A percentile compares a stretch with the other conserved stretches of the same genome.
phyloP scores from a whole-genome alignment of 352 stramenopile species.

The Detonula confervacea region DNA sequence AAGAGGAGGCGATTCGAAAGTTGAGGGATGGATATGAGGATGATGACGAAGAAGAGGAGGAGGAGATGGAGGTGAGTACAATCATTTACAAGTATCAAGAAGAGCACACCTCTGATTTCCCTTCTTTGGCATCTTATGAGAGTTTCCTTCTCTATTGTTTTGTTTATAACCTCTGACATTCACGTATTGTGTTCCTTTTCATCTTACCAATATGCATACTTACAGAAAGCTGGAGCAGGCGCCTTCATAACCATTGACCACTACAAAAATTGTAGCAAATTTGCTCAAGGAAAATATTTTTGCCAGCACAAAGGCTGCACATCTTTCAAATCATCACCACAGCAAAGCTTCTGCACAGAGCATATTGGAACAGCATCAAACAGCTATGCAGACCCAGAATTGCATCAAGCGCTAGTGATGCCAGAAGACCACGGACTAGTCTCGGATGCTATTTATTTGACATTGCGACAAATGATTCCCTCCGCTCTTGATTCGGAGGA shows the following conservation, averaged over 20 bases:
- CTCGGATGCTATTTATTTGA: not conserved
- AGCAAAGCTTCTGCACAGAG: not conserved
- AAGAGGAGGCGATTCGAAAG: not conserved
- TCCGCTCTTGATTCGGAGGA: not conserved
- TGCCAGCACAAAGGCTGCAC: not conserved
- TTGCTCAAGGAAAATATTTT: not conserved
- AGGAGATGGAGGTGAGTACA: too few species aligned
- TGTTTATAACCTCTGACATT: too few species aligned
- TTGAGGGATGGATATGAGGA: not conserved
- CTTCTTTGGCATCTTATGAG: too few species aligned
- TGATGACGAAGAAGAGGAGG: not conserved
- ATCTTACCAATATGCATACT: too few species aligned
- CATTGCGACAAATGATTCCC: constrained; percentile 6
- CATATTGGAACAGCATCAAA: not conserved
- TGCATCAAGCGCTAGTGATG: not conserved
- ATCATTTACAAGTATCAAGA: too few species aligned
- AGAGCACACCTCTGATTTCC: too few species aligned
- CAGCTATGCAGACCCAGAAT: not conserved
- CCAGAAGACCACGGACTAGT: not conserved
- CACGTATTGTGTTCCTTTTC: not conserved
- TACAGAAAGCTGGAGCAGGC: not conserved
- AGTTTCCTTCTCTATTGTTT: too few species aligned
- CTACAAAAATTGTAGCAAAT: constrained; percentile 1
- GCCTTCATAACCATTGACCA: not conserved
- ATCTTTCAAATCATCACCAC: not conserved